Base-by-base conservation (phyloP, 2,329 filamentous ascomycete species). In the Graphiopsis chlorocephala region DNA sequence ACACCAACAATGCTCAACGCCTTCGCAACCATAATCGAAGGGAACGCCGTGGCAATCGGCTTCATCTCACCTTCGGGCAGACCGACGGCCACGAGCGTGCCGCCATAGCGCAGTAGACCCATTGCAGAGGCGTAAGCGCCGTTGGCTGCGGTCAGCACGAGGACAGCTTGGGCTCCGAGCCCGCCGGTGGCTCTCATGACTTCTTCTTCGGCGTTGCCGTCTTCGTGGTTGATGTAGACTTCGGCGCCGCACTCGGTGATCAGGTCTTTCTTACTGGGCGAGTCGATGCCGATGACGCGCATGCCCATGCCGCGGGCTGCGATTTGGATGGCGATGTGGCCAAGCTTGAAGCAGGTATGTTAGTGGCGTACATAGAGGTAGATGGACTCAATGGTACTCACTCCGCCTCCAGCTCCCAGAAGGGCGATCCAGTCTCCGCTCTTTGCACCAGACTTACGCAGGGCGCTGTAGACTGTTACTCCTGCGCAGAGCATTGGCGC, bases 401-500 rank as follows among this genome's bases (percentile, higher is more conserved):
- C 70, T 4, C 73, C 73, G 28, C 73, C 74, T 23, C 74, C 73
- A 10, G 71, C 71, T 17, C 73, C 73, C 25, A 74, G 68, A 29
- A 90, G 82, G 0, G 86, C 83, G 2, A 90, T 82, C 80, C 81
- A 88, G 57, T 88, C 81, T 5, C 87, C 87, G 1, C 84, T 82
- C 63, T 83, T 80, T 2, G 86, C 86, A 47, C 82, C 81, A 64
- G 82, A 83, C 71, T 88, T 88, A 63, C 85, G 83, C 52, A 91
- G 81, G 25, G 87, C 88, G 3, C 84, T 78, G 77, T 90, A 90
- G n/a, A 86, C 84, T 1, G 88, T 90, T 15, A 90, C 82, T 29
- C 88, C 88, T 15, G 87, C 88, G 75, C 88, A 90, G 20, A 70
- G 65, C 78, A 90, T 83, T 0, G 88, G 88, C 1, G 88, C 88